Evolutionary conservation across 225 moss, liverwort and hornwort species (phyloP), one percentile per base, ranked within the genome.

Genomic region (Lunularia cruciata): DNA sequence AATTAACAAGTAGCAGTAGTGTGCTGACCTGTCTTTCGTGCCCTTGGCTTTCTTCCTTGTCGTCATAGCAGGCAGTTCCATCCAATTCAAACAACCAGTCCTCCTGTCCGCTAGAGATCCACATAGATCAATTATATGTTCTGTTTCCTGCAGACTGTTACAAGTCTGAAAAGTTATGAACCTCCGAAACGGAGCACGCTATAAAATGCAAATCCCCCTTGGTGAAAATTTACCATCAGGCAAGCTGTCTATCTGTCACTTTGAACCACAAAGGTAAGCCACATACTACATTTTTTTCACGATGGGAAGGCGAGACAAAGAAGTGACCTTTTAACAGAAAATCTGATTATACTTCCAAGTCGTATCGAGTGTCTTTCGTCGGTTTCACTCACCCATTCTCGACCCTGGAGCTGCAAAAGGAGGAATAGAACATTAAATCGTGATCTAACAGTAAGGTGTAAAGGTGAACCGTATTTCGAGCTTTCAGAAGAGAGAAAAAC

Each of bases 291-390:
- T n/a, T n/a, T n/a, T n/a, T n/a, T n/a, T n/a, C n/a, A n/a, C n/a
- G n/a, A n/a, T n/a, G n/a, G n/a, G n/a, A n/a, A n/a, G n/a, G n/a
- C n/a, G n/a, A n/a, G n/a, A n/a, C n/a, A n/a, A n/a, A n/a, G n/a
- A n/a, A n/a, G n/a, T n/a, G n/a, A 96, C 96, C 96, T 98, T 65
- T 98, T 98, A 38, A 93, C 92, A 67, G 85, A 75, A 67, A 98
- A 98, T 51, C 90, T 89, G 45, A 98, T 85, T 23, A 86, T 69
- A 74, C 89, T 93, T 65, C 93, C 93, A 34, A 98, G 65, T 71
- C 65, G 79, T 40, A 98, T 83, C 10, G 61, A 71, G 72, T 93
- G 96, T 25, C 74, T 75, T 35, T 81, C 68, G 47, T 93, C 89
- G 15, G 69, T 48, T 65, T 78, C 83, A 56, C 77, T 88, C 38